Conservation (phyloP, 306 rosid genomes). For the Vicia sativa region DNA sequence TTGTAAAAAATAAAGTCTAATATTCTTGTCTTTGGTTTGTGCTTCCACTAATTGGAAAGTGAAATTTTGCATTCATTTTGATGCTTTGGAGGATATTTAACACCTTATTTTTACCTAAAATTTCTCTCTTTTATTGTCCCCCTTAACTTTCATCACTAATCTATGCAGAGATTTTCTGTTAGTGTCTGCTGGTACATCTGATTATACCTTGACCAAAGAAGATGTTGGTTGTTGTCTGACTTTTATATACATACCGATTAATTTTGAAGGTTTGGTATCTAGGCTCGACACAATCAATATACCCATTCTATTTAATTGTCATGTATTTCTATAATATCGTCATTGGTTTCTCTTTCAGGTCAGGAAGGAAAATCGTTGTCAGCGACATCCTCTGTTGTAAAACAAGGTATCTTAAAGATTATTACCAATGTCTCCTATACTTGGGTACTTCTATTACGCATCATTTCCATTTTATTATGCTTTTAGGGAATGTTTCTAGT, state of each 20-base stretch:
- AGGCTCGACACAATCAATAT: conserved; percentile 19
- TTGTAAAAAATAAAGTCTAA: conserved; percentile 14
- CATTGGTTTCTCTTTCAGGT: conserved; percentile 56
- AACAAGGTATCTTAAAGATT: conserved; percentile 69
- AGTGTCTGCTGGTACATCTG: conserved; percentile 82
- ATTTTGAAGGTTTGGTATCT: conserved; percentile 77
- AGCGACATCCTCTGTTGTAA: conserved; percentile 60
- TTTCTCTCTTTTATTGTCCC: conserved; percentile 1
- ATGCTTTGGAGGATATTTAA: conserved; percentile 9
- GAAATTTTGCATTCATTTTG: conserved; percentile 18
- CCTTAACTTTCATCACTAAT: conserved; percentile 25
- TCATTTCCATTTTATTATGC: conserved; percentile 24
- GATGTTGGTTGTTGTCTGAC: conserved; percentile 78
- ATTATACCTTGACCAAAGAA: conserved; percentile 82
- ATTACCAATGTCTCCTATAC: conserved; percentile 37
- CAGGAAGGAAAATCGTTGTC: conserved; percentile 89
- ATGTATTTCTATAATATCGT: conserved; percentile 28
- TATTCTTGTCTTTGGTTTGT: conserved; percentile 15
- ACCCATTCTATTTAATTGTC: conserved; percentile 32
- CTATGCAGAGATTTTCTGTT: conserved; percentile 59
- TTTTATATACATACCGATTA: conserved; percentile 82
- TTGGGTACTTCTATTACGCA: conserved; percentile 32
- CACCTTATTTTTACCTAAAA: not conserved
- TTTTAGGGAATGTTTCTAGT: not conserved
- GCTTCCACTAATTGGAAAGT: conserved; percentile 30